Evolutionary conservation across 208 protist genomes (phyloP), one percentile per base, ranked within the genome.

Genomic region (Trypanosoma mega): DNA sequence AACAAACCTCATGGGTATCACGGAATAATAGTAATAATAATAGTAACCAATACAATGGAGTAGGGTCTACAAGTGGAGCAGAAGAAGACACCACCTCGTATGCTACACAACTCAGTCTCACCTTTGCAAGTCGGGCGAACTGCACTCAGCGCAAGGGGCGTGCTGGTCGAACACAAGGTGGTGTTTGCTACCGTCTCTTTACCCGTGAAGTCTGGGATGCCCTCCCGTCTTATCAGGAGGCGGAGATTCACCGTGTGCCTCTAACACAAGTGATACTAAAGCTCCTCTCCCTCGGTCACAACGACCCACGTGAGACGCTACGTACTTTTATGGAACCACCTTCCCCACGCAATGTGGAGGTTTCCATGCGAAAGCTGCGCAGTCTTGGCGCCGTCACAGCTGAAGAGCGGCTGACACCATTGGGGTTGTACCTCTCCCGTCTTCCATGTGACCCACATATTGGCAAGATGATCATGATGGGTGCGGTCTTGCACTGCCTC

Each of bases 121-220:
- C 68, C 27, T 94, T 86, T 69, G 84, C 80, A 53, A 99, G 98
- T 34, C 80, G 96, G 62, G 97, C 98, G 0, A 93, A 87, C 49
- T 97, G 97, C 14, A 95, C 98, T 24, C 99, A 99, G 90, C 87
- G 99, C 12, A 97, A 97, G 20, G 99, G 99, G 37, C 93, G 99
- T 67, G 99, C 99, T 2, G 99, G 99, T 23, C 84, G 99, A 52
- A 99, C 98, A 18, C 71, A 87, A 43, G 92, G 97, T 6, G 99
- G 99, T 23, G 97, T 99, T 56, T 99, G 96, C 74, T 99, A 98
- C 83, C 80, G 98, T 14, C 80, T 99, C 27, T 99, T 98, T 74
- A 96, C 97, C 0, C 69, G 76, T 12, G 66, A 50, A 9, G 44
- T 79, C 29, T 91, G 79, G 75, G 73, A 78, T 34, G 69, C 72